Conservation (phyloP, 2,329 filamentous ascomycete genomes). For the Rosellinia necatrix region DNA sequence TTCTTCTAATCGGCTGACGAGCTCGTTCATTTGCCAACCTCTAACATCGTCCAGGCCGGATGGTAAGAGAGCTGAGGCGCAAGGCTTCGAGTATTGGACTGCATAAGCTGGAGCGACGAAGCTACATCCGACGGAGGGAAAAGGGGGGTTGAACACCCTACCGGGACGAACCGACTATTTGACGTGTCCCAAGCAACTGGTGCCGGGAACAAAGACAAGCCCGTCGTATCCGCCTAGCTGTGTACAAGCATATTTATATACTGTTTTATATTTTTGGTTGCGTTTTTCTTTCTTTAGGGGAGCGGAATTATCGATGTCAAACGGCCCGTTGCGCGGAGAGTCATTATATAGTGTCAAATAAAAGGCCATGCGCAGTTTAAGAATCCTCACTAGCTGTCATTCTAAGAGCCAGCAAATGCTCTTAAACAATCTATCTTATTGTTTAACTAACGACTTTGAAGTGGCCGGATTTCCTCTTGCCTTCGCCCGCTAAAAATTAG, state of each 20-base stretch:
- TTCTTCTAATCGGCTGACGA: too few relatives aligned
- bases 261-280: too few relatives aligned
- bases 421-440: neutral
- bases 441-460: neutral
- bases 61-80: too few relatives aligned
- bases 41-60: too few relatives aligned
- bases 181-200: neutral
- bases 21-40: too few relatives aligned
- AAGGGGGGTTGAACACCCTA: neutral
- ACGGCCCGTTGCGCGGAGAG: neutral
- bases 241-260: slow-evolving; percentile 16
- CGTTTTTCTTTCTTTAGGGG: too few relatives aligned
- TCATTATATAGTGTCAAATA: slow-evolving; percentile 9
- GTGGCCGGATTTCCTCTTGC: neutral
- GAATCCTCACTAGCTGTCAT: neutral
- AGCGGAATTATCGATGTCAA: neutral
- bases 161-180: neutral
- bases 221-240: neutral
- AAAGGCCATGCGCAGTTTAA: slow-evolving; percentile 1
- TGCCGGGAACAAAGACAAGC: neutral
- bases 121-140: neutral
- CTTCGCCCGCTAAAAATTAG: neutral
- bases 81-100: neutral
- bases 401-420: neutral
- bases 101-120: neutral